Percentiles rank a stretch among this genome's conserved stretches.
Evolutionary conservation across 2,329 filamentous ascomycete genomes (phyloP).

Genomic region (Reticulascus tulasneorum): DNA sequence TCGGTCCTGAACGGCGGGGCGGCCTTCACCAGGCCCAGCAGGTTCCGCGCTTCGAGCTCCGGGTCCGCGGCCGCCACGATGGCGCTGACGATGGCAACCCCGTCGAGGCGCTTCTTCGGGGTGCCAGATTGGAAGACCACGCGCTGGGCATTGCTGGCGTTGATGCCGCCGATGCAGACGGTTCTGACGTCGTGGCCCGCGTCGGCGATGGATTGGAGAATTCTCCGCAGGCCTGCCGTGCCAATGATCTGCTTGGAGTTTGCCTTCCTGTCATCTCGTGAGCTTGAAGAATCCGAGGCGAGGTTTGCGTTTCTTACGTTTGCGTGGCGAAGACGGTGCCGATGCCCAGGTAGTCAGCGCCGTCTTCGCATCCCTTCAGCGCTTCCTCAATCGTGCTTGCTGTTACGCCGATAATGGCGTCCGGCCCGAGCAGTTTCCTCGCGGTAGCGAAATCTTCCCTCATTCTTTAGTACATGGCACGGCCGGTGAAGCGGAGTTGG

Average conservation of each 20-base stretch:
- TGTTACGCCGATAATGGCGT: constrained; percentile 84
- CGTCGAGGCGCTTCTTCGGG: constrained; percentile 61
- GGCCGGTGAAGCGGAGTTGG: not conserved
- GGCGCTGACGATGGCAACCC: constrained; percentile 85
- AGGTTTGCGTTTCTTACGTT: constrained; percentile 51
- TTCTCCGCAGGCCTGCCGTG: constrained; percentile 63
- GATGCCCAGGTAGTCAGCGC: constrained; percentile 88
- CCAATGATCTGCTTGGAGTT: constrained; percentile 82
- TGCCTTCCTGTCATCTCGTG: constrained; percentile 60
- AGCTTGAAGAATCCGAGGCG: not conserved
- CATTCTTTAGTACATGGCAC: not conserved
- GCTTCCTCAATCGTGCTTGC: constrained; percentile 74
- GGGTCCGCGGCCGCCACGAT: constrained; percentile 73
- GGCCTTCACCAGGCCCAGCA: constrained; percentile 53
- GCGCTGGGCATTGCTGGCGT: constrained; percentile 67
- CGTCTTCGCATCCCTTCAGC: constrained; percentile 62
- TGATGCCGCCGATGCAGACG: constrained; percentile 89
- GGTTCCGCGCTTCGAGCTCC: constrained; percentile 53
- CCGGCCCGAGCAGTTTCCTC: constrained; percentile 66
- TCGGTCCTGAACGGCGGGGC: constrained; percentile 24
- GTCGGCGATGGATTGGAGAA: constrained; percentile 57
- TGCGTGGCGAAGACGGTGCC: constrained; percentile 84
- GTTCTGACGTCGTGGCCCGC: constrained; percentile 48
- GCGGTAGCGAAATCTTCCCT: constrained; percentile 56
- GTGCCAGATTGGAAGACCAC: constrained; percentile 66